Evolutionary conservation across 2,329 filamentous ascomycete genomes (phyloP).

Genomic region (Microsporum canis): DNA sequence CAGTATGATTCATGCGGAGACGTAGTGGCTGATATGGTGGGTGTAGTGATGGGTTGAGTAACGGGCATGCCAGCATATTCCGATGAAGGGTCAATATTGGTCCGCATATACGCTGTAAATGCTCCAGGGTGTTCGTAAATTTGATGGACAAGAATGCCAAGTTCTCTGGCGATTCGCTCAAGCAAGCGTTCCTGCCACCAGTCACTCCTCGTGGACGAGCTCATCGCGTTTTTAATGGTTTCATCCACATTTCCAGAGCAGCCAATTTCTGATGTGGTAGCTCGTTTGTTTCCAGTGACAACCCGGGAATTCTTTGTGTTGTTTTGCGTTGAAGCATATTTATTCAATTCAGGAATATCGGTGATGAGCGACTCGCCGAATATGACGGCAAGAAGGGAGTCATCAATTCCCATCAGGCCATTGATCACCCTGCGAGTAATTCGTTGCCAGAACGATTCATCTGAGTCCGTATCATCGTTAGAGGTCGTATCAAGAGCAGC

Average conservation of each 20-base stretch:
- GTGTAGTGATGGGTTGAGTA: slow-evolving; percentile 18
- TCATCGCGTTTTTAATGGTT: slow-evolving; percentile 23
- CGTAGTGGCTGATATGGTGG: slow-evolving; percentile 5
- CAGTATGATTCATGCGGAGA: slow-evolving; percentile 15
- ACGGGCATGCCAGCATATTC: slow-evolving; percentile 69
- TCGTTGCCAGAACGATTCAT: slow-evolving; percentile 63
- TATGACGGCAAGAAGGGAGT: slow-evolving; percentile 69
- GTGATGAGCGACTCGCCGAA: slow-evolving; percentile 66
- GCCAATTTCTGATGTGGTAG: background rate
- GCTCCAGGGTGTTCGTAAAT: slow-evolving; percentile 78
- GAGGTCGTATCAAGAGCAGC: background rate
- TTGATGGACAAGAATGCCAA: slow-evolving; percentile 72
- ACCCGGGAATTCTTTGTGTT: slow-evolving; percentile 25
- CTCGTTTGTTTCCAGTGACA: slow-evolving; percentile 14
- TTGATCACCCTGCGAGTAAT: slow-evolving; percentile 78
- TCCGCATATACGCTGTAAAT: slow-evolving; percentile 66
- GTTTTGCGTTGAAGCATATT: slow-evolving; percentile 10
- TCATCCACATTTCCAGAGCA: slow-evolving; percentile 21
- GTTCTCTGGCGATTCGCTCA: slow-evolving; percentile 73
- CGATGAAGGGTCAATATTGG: slow-evolving; percentile 50
- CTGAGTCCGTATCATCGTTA: slow-evolving; percentile 32
- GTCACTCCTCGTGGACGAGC: slow-evolving; percentile 20
- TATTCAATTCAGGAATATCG: slow-evolving; percentile 13
- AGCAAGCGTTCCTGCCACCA: slow-evolving; percentile 52
- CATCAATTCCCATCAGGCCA: slow-evolving; percentile 84